Evolutionary conservation across 2,329 filamentous ascomycete genomes (phyloP), one percentile per base, ranked within the genome.

Genomic region (Neonectria punicea): DNA sequence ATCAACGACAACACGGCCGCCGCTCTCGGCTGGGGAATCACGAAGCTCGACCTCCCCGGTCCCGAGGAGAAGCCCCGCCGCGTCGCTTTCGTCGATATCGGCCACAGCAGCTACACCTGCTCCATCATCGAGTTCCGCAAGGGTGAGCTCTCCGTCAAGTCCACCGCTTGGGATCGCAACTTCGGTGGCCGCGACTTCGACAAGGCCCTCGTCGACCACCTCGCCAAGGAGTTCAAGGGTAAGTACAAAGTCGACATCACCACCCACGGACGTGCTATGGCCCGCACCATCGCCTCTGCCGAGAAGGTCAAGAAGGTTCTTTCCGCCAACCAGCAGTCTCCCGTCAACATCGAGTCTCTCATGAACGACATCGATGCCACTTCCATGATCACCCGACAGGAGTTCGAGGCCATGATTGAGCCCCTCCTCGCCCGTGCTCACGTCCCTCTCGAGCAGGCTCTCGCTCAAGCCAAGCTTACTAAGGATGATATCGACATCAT

Each of bases 281-380:
- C 94, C 72, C 93, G 96, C 79, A 93, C 97, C 74, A 87, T 92
- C 46, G 90, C 93, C 67, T 94, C 93, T 62, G 94, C 94, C 60
- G 96, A 99, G 87, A 98, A 97, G 88, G 85, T 97, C 79, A 99
- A 99, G 91, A 98, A 98, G 90, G 91, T 98, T 61, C 86, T 99
- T 61, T 98, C 95, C 39, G 96, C 96, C 79, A 98, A 98, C 84
- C 92, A 94, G 73, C 88, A 92, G 77, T 94, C 95, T 18, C 93
- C 95, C 54, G 83, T 99, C 80, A 98, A 94, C 86, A 97, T 99
- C 76, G 96, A 99, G 85, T 98, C 94, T 39, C 86, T 99, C 73
- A 98, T 99, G 94, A 97, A 98, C 82, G 96, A 99, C 79, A 85
- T 97, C 67, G 96, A 99, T 79, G 96, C 97, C 41, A 89, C 89